A percentile compares a stretch with the other conserved stretches of the same genome.
Conservation (phyloP, 2,329 filamentous ascomycete species). For the Colletotrichum lupini region DNA sequence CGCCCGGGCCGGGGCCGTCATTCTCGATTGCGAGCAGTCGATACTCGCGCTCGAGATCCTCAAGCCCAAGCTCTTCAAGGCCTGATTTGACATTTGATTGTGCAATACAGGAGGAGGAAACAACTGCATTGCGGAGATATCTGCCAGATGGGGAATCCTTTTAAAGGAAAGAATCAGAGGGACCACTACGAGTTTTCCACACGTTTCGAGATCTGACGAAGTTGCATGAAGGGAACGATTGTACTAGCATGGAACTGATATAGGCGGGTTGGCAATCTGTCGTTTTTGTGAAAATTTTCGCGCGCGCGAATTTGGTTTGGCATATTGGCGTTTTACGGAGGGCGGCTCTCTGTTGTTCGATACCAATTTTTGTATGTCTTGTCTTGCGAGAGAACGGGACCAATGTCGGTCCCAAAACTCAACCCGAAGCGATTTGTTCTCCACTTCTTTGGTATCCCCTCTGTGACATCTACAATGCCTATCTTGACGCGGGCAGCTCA, state of each 20-base stretch:
- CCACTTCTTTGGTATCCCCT: background rate
- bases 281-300: slow-evolving; percentile 8
- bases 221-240: slow-evolving; percentile 28
- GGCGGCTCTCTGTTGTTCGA: slow-evolving; percentile 32
- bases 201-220: slow-evolving; percentile 11
- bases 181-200: background rate
- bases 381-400: slow-evolving; percentile 11
- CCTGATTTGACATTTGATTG: background rate
- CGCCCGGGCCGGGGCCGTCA: slow-evolving; percentile 87
- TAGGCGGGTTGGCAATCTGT: slow-evolving; percentile 32
- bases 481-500: too few relatives aligned
- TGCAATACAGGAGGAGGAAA: background rate
- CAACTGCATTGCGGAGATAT: background rate
- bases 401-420: background rate
- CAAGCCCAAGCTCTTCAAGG: slow-evolving; percentile 58
- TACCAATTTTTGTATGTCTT: slow-evolving; percentile 34
- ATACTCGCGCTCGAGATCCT: slow-evolving; percentile 79
- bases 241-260: slow-evolving; percentile 26
- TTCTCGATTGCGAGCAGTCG: slow-evolving; percentile 81
- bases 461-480: background rate
- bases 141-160: background rate
- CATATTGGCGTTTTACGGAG: slow-evolving; percentile 28
- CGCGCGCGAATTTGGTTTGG: background rate
- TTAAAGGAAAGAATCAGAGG: background rate
- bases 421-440: slow-evolving; percentile 19